Percentiles rank a stretch among this genome's conserved stretches.
Conservation (phyloP, 768 basidiomycete species). For the Lactifluus hygrophoroides region DNA sequence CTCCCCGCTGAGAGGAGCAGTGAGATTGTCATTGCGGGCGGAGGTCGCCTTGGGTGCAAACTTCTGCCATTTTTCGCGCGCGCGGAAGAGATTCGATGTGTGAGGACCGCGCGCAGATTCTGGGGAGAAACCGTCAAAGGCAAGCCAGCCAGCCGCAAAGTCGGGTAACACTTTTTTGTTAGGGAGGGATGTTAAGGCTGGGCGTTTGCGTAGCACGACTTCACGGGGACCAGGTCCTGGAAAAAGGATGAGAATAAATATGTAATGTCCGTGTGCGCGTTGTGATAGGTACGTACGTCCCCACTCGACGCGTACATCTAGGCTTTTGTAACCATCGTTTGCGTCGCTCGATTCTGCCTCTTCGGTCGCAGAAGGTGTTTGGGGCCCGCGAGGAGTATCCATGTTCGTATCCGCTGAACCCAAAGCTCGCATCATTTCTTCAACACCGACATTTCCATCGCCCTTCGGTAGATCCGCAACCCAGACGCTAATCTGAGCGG, state of each 20-base stretch:
- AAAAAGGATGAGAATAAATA: neutral
- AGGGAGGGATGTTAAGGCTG: neutral
- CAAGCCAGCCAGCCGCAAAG: constrained; percentile 10
- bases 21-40: neutral
- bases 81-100: constrained; percentile 8
- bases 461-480: neutral
- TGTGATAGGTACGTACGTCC: neutral
- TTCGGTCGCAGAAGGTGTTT: neutral
- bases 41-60: neutral
- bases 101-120: constrained; percentile 8
- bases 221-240: neutral
- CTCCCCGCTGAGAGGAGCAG: too few species aligned
- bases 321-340: neutral
- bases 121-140: constrained; percentile 12
- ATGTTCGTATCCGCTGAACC: neutral
- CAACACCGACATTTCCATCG: constrained; percentile 15
- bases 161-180: neutral
- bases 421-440: constrained; percentile 11
- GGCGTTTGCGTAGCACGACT: neutral
- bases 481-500: neutral
- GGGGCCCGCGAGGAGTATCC: neutral
- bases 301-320: constrained; percentile 1
- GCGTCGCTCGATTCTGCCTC: neutral
- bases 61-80: constrained; percentile 6
- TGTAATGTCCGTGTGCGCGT: neutral